phyloP scores from a whole-genome alignment of 2,329 filamentous ascomycete species.

The Colletotrichum australisinense region DNA sequence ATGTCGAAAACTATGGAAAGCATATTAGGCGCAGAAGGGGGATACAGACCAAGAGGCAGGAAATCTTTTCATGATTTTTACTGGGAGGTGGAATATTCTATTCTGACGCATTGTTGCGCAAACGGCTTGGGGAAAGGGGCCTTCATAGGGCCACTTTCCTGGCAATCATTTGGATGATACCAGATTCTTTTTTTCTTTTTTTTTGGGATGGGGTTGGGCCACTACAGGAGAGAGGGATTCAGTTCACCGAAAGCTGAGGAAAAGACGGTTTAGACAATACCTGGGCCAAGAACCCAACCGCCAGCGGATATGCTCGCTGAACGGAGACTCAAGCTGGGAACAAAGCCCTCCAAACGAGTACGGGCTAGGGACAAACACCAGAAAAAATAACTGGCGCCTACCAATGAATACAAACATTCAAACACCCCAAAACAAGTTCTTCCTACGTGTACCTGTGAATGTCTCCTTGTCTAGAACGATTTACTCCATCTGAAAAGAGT shows the following conservation, averaged over 20 bases:
- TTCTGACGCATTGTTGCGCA: conserved; percentile 28
- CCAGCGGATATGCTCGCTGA: neutral
- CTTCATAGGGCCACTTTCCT: conserved; percentile 1
- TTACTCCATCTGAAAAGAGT: too few species aligned
- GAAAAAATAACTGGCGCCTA: neutral
- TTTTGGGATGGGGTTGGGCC: neutral
- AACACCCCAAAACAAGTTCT: neutral
- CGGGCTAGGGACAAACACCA: neutral
- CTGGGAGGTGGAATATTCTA: neutral
- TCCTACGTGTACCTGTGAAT: neutral
- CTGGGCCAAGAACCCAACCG: conserved; percentile 30
- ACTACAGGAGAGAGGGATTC: neutral
- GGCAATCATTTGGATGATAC: conserved; percentile 28
- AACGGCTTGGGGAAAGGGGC: neutral
- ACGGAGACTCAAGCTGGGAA: neutral
- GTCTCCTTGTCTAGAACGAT: too few species aligned
- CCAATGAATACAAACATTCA: neutral
- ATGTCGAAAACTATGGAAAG: neutral
- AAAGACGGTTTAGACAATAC: conserved; percentile 35
- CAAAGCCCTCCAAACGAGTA: neutral
- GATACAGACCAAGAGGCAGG: conserved; percentile 19
- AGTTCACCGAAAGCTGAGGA: neutral
- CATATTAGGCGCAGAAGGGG: conserved; percentile 26
- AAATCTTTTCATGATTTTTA: conserved; percentile 29
- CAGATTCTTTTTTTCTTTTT: neutral